These are phyloP conservation scores for Voacanga thouarsii DNA, from an alignment of 257 asterid genomes.

Conservation along the genomic window DNA sequence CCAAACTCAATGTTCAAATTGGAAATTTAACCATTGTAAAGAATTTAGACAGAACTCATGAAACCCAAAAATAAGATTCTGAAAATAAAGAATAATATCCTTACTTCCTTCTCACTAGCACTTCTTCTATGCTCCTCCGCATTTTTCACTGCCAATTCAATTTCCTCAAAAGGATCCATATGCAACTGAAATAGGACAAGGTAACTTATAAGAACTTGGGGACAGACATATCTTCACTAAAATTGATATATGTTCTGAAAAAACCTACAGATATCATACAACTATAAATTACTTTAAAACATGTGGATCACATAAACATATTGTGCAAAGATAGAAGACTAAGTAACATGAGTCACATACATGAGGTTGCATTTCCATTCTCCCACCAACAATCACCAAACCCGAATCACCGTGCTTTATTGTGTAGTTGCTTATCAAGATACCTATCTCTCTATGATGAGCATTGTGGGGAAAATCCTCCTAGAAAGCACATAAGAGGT, in stretches of 20 bases:
- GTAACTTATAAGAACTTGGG: background rate
- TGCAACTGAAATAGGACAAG: conserved; percentile 55
- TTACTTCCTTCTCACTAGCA: conserved; percentile 91
- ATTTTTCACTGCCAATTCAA: conserved; percentile 65
- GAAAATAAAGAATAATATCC: conserved; percentile 18
- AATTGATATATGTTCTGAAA: background rate
- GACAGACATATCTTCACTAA: background rate
- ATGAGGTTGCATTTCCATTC: conserved; percentile 98
- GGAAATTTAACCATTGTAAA: background rate
- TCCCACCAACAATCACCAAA: conserved; percentile 88
- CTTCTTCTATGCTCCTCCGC: conserved; percentile 98
- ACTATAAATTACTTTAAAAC: background rate
- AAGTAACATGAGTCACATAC: conserved; percentile 44
- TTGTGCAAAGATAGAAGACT: background rate
- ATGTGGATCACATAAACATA: background rate
- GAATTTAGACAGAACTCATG: background rate
- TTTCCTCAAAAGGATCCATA: conserved; percentile 94
- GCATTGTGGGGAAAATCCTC: conserved; percentile 97
- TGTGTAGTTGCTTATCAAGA: conserved; percentile 88
- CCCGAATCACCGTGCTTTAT: conserved; percentile 91
- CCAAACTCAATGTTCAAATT: background rate
- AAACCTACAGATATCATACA: background rate
- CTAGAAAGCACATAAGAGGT: conserved; percentile 39
- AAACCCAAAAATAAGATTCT: background rate
- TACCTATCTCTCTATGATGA: conserved; percentile 88